Base-by-base conservation (phyloP, 192 early-diverging fungal genomes). In the Martensiomyces pterosporus region DNA sequence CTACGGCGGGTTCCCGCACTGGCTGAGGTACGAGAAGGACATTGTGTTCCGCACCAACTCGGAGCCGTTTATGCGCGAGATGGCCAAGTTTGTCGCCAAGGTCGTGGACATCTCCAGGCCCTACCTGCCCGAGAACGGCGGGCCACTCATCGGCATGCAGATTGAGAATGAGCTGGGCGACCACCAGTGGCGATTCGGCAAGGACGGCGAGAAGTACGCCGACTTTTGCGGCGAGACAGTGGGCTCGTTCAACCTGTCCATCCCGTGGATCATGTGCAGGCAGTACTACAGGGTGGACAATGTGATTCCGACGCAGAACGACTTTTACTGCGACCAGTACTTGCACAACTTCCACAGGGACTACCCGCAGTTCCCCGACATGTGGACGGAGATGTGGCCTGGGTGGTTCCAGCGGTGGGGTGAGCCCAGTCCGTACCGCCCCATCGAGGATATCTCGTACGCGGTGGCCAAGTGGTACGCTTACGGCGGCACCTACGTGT, bases 111-210 rank as follows among this genome's bases (percentile, higher is more conserved):
- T 74, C 3, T 52, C 55, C 10, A 19, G 29, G 19, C 50, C 54
- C 25, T 75, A 49, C 35, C 43, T 80, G 69, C 69, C 69, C 17
- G 69, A 73, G 53, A 13, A 70, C 16, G 82, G 82, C n/a, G 82
- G 82, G 0, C 79, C 80, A 2, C 65, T 85, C 35, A 66, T 85
- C 21, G 57, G 74, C 47, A 57, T 82, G 45, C 83, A 85, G 60
- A 79, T 85, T 14, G 83, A 85, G 55, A 85, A 85, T 52, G 83
- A 85, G 57, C 79, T 71, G 34, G 78, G 75, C 26, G 49, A 64
- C 52, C 41, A 57, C 41, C 57, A 73, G 51, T 41, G 55, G 53
- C 15, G 14, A 34, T 58, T 55, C 24, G 70, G 70, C 29, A 15
- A 48, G 16, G 63, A 66, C 39, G 70, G 70, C 16, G 27, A 59